Conservation (phyloP, 1,139 yeast genomes). For the Scheffersomyces titani region DNA sequence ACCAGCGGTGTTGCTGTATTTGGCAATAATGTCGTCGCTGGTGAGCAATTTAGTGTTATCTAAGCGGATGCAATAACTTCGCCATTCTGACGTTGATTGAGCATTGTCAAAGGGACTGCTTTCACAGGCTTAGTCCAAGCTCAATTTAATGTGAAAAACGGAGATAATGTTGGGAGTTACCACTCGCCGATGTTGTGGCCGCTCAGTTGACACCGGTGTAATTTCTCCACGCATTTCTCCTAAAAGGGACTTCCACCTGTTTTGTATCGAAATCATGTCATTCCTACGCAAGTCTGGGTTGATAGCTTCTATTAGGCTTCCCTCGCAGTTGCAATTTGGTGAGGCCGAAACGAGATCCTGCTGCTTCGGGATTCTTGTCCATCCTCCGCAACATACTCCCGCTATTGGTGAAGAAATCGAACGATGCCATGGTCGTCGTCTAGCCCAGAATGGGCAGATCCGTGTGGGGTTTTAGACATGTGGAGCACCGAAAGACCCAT, state of each 20-base stretch:
- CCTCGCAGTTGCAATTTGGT: neutral
- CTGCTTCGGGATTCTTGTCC: neutral
- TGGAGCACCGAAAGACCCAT: neutral
- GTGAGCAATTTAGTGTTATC: neutral
- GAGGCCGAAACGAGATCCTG: neutral
- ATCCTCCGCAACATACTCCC: neutral
- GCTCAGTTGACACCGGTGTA: neutral
- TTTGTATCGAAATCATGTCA: neutral
- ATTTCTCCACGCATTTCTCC: neutral
- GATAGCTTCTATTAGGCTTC: neutral
- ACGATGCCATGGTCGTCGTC: no score
- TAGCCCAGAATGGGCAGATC: neutral
- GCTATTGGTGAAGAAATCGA: neutral
- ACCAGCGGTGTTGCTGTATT: neutral
- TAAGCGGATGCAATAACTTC: neutral
- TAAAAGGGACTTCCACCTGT: neutral
- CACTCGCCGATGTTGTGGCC: neutral
- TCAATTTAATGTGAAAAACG: neutral
- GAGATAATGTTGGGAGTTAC: neutral
- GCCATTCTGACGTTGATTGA: neutral
- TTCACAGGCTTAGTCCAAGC: no score
- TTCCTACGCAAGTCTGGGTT: neutral
- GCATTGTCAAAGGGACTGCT: neutral
- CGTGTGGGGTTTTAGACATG: neutral
- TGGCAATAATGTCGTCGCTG: neutral